Evolutionary conservation across 2,329 filamentous ascomycete species (phyloP).

Genomic region (Sarocladium oryzae): DNA sequence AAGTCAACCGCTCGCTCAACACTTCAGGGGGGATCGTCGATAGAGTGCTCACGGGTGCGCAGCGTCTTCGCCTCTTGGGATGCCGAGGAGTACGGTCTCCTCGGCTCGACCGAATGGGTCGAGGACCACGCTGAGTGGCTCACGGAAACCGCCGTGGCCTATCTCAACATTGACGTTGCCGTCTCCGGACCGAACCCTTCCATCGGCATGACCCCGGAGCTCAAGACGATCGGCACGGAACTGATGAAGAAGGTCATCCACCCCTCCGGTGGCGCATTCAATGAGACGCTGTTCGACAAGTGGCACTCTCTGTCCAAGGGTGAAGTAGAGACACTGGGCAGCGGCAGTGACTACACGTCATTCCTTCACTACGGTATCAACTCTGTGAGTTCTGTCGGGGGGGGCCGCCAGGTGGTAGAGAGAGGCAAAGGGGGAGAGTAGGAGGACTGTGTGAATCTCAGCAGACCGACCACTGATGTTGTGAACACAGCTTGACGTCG

Average conservation of each 20-base stretch:
- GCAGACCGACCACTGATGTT: too few species aligned
- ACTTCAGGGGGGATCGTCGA: not conserved
- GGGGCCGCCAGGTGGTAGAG: too few species aligned
- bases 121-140: slow-evolving; percentile 79
- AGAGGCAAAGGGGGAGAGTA: too few species aligned
- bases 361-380: slow-evolving; percentile 51
- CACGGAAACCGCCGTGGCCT: slow-evolving; percentile 54
- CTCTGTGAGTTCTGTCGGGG: slow-evolving; percentile 13
- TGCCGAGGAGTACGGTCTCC: slow-evolving; percentile 69
- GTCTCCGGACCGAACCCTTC: slow-evolving; percentile 49
- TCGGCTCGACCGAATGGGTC: slow-evolving; percentile 82
- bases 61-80: slow-evolving; percentile 68
- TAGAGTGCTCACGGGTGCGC: too few species aligned
- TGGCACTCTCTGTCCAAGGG: slow-evolving; percentile 29
- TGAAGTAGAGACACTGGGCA: slow-evolving; percentile 49
- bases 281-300: slow-evolving; percentile 32
- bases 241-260: slow-evolving; percentile 51
- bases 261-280: slow-evolving; percentile 50
- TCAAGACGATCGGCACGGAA: slow-evolving; percentile 60
- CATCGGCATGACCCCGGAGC: slow-evolving; percentile 56
- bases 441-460: too few species aligned
- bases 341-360: slow-evolving; percentile 61
- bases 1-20: slow-evolving; percentile 9
- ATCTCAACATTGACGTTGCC: slow-evolving; percentile 71
- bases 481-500: slow-evolving; percentile 53